A percentile compares a stretch with the other conserved stretches of the same genome.
Evolutionary conservation across 495 filamentous ascomycete genomes (phyloP).

Genomic region (Annulohypoxylon maeteangense): DNA sequence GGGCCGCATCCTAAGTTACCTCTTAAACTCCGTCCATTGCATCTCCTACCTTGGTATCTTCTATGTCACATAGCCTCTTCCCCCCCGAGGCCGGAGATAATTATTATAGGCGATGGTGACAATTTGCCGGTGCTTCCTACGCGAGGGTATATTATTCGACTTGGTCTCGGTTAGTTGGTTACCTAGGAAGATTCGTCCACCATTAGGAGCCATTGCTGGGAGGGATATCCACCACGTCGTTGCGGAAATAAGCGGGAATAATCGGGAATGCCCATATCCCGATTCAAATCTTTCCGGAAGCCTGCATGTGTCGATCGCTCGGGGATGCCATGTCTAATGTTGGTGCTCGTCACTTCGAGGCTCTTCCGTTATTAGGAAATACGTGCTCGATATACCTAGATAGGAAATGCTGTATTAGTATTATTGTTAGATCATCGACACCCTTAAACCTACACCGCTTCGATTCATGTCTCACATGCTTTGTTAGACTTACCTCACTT

Average conservation of each 20-base stretch:
- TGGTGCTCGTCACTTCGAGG: not conserved
- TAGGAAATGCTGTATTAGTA: not conserved
- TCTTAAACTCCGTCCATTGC: no score
- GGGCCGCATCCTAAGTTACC: no score
- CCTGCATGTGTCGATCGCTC: not conserved
- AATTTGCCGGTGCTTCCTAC: not conserved
- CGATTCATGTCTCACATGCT: not conserved
- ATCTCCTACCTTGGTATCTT: no score
- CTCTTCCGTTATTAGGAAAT: slow-evolving; percentile 2
- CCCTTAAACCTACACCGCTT: slow-evolving; percentile 1
- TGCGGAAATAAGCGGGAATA: slow-evolving; percentile 31
- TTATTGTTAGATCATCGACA: not conserved
- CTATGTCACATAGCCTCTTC: no score
- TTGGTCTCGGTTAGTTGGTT: not conserved
- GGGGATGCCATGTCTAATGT: not conserved
- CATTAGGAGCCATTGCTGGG: no score
- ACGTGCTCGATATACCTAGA: not conserved
- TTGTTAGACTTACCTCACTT: no score
- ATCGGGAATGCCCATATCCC: slow-evolving; percentile 7
- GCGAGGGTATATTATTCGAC: not conserved
- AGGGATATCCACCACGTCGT: no score
- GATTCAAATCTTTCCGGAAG: not conserved
- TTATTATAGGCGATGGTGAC: not conserved
- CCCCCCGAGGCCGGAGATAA: not conserved
- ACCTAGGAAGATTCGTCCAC: no score